Evolutionary conservation across 2,329 filamentous ascomycete genomes (phyloP).

Genomic region (Periglandula ipomoeae): DNA sequence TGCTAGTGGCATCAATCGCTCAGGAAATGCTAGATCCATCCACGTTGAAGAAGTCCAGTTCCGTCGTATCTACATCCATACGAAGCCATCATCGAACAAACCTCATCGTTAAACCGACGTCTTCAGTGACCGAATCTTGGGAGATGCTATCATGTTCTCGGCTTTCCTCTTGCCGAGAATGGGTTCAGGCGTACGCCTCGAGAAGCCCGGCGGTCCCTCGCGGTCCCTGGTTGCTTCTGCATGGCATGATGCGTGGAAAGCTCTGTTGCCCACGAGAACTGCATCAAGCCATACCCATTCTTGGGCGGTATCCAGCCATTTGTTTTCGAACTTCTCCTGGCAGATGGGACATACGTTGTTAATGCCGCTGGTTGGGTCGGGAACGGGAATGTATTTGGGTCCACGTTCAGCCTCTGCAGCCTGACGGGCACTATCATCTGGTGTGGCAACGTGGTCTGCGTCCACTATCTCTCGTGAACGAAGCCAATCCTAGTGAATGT

Average conservation of each 20-base stretch:
- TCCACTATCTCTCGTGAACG: constrained; percentile 74
- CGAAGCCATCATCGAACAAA: not conserved
- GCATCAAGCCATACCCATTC: constrained; percentile 98
- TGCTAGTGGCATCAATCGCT: not conserved
- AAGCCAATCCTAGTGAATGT: constrained; percentile 71
- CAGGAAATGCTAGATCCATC: not conserved
- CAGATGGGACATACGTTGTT: constrained; percentile 86
- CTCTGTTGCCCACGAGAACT: constrained; percentile 63
- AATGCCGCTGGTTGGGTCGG: constrained; percentile 63
- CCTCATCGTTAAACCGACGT: constrained; percentile 18
- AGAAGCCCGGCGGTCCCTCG: constrained; percentile 31
- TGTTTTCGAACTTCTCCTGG: constrained; percentile 87
- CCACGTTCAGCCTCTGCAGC: constrained; percentile 28
- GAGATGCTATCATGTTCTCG: constrained; percentile 42
- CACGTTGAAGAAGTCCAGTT: too few species aligned
- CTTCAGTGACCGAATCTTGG: constrained; percentile 28
- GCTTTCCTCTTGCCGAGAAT: constrained; percentile 68
- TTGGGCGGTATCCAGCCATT: constrained; percentile 85
- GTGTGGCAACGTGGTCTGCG: constrained; percentile 35
- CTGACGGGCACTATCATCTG: constrained; percentile 23
- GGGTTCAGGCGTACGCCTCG: constrained; percentile 51
- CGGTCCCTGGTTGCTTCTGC: constrained; percentile 67
- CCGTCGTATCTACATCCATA: not conserved
- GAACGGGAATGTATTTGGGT: constrained; percentile 71
- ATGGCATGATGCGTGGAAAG: constrained; percentile 87